These are phyloP conservation scores for Syzygium syzygioides DNA, from an alignment of 441 rosid species.

Conservation along the genomic window DNA sequence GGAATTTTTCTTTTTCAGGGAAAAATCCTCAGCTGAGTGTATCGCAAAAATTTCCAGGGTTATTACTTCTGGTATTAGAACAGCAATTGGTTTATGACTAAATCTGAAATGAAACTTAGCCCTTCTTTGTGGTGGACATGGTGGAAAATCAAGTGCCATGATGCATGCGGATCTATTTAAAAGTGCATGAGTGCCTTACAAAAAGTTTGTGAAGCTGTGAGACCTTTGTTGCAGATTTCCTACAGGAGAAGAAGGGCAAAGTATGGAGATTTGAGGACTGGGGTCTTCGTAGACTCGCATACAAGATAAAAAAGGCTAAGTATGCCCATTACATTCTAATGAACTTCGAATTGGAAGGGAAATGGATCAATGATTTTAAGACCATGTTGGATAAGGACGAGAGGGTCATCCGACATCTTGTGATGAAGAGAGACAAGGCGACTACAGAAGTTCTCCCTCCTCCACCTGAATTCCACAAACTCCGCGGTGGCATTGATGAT, in stretches of 20 bases:
- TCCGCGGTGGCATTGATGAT: conserved; percentile 34
- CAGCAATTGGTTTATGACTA: background rate
- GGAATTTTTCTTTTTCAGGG: background rate
- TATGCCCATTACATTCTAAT: conserved; percentile 76
- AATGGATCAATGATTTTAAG: conserved; percentile 76
- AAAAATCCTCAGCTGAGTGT: background rate
- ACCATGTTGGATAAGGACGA: conserved; percentile 71
- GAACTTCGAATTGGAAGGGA: conserved; percentile 91
- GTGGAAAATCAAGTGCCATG: background rate
- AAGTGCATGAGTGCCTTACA: background rate
- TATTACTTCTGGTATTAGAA: background rate
- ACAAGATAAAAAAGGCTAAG: conserved; percentile 73
- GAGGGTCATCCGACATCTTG: conserved; percentile 83
- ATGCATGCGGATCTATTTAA: background rate
- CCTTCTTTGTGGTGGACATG: background rate
- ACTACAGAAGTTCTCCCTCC: conserved; percentile 72
- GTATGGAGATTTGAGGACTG: conserved; percentile 86
- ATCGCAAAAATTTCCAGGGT: background rate
- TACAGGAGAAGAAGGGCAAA: conserved; percentile 76
- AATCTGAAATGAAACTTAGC: background rate
- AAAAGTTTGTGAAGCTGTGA: background rate
- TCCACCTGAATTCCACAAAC: conserved; percentile 72
- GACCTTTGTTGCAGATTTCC: conserved; percentile 40
- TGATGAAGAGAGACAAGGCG: conserved; percentile 75
- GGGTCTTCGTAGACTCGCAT: conserved; percentile 88